These are phyloP conservation scores for Dendrobium catenatum DNA, from an alignment of 106 monocot species.

Conservation along the genomic window DNA sequence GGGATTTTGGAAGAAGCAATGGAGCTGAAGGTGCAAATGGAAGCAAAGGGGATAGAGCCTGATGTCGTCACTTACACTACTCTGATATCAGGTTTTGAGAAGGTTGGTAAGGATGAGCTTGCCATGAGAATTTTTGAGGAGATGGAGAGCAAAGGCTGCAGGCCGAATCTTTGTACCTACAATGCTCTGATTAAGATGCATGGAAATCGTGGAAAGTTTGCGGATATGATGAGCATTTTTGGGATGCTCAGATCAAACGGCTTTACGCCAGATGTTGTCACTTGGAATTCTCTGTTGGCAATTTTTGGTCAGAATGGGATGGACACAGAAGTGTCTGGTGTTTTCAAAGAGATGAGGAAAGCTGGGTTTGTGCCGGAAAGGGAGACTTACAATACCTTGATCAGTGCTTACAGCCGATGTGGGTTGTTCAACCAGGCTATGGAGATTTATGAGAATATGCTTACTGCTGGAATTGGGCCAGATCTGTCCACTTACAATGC, in stretches of 20 bases:
- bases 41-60: conserved; percentile 67
- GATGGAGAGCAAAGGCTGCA: conserved; percentile 62
- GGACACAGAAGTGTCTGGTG: conserved; percentile 66
- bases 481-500: conserved; percentile 93
- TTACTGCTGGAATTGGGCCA: conserved; percentile 68
- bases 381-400: conserved; percentile 89
- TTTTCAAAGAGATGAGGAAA: conserved; percentile 98
- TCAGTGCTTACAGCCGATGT: conserved; percentile 91
- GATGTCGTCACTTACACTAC: conserved; percentile 94
- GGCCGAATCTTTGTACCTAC: conserved; percentile 83
- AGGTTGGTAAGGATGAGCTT: conserved; percentile 68
- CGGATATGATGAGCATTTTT: conserved; percentile 80
- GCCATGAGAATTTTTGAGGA: conserved; percentile 56
- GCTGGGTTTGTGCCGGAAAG: conserved; percentile 95
- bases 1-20: conserved; percentile 78
- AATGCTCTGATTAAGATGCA: conserved; percentile 95
- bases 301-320: conserved; percentile 94
- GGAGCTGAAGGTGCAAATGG: conserved; percentile 80
- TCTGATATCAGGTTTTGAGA: conserved; percentile 84
- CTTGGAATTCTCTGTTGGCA: conserved; percentile 88
- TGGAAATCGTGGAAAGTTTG: conserved; percentile 72
- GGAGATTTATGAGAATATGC: conserved; percentile 87
- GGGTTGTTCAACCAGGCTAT: conserved; percentile 80
- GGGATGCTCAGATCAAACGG: conserved; percentile 56
- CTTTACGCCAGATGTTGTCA: conserved; percentile 71